phyloP scores from a whole-genome alignment of 1,284 basidiomycete genomes.

The Leucoagaricus sp. region DNA sequence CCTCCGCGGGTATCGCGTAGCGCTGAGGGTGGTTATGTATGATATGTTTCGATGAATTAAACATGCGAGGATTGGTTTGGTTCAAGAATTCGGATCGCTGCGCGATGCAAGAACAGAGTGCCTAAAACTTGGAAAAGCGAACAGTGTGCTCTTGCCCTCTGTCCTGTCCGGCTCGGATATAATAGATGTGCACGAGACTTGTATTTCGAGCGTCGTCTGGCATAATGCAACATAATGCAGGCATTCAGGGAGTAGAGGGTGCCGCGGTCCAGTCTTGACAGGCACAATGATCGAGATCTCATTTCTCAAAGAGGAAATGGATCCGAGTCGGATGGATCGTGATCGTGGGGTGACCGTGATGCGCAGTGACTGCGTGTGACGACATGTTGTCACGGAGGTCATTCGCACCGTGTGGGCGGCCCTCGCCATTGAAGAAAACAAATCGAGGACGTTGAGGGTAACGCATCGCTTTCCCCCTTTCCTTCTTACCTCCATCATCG shows the following conservation, averaged over 20 bases:
- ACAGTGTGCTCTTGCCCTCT: background rate
- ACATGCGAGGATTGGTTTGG: constrained; percentile 3
- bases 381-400: constrained; percentile 5
- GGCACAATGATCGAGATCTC: constrained; percentile 11
- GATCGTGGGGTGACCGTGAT: constrained; percentile 6
- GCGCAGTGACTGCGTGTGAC: constrained; percentile 2
- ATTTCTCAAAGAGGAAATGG: constrained; percentile 6
- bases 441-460: constrained; percentile 12
- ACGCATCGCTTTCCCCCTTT: constrained; percentile 12
- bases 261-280: constrained; percentile 12
- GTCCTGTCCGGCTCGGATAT: constrained; percentile 2
- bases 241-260: background rate
- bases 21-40: background rate
- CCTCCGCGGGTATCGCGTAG: constrained; percentile 8
- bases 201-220: background rate
- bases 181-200: background rate
- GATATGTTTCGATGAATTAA: background rate
- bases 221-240: background rate
- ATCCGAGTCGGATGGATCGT: constrained; percentile 17
- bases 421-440: constrained; percentile 15
- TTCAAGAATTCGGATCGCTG: background rate
- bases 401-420: constrained; percentile 13
- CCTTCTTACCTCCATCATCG: constrained; percentile 9
- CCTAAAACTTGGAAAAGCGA: background rate
- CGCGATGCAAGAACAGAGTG: background rate